Conservation (phyloP, 2,329 filamentous ascomycete species). For the Penicillium palitans region DNA sequence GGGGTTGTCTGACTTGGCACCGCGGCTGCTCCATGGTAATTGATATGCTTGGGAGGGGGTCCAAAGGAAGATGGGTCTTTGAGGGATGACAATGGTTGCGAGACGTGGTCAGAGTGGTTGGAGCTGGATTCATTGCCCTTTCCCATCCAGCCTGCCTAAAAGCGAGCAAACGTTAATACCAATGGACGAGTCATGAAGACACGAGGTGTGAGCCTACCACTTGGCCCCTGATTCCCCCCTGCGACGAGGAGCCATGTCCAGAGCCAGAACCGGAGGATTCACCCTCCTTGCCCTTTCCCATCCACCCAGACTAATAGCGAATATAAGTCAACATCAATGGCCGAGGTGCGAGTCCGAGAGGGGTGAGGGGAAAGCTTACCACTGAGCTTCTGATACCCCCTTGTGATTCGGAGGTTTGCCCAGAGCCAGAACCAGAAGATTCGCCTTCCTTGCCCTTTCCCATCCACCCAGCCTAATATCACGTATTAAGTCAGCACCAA, state of each 20-base stretch:
- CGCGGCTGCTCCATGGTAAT: conserved; percentile 50
- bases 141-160: conserved; percentile 60
- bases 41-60: conserved; percentile 71
- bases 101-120: conserved; percentile 52
- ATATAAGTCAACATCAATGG: conserved; percentile 18
- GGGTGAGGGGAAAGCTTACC: conserved; percentile 39
- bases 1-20: conserved; percentile 49
- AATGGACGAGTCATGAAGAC: conserved; percentile 14
- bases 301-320: conserved; percentile 54
- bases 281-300: conserved; percentile 55
- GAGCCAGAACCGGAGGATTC: conserved; percentile 25
- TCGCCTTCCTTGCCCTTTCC: conserved; percentile 54
- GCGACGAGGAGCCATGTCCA: not conserved
- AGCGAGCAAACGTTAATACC: conserved; percentile 15
- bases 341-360: conserved; percentile 3
- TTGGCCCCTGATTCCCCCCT: conserved; percentile 34
- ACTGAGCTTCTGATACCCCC: conserved; percentile 33
- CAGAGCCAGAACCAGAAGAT: conserved; percentile 27
- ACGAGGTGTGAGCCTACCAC: conserved; percentile 45
- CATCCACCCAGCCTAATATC: conserved; percentile 57
- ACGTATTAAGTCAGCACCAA: conserved; percentile 16
- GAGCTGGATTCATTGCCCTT: conserved; percentile 51
- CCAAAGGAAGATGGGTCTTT: conserved; percentile 76
- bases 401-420: not conserved
- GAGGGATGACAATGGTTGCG: conserved; percentile 66